These are phyloP conservation scores for Xylaria sp. DNA, from an alignment of 2,329 filamentous ascomycete genomes.

Conservation along the genomic window DNA sequence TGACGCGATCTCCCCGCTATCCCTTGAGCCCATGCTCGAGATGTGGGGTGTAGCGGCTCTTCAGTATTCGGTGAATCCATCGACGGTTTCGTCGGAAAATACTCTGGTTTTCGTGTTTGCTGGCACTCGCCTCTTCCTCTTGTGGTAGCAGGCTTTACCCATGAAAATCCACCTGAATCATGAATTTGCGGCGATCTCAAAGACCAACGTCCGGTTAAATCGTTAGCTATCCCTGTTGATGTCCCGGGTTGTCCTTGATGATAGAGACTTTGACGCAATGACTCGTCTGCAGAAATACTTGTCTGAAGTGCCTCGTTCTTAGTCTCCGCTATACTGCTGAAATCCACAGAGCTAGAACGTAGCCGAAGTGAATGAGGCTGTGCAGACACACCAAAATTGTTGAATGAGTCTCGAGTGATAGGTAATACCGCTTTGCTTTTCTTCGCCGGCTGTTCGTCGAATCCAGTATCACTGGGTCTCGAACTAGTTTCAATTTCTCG, in stretches of 20 bases:
- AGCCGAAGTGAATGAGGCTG: neutral
- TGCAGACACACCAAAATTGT: neutral
- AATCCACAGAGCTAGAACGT: neutral
- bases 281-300: neutral
- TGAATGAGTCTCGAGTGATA: neutral
- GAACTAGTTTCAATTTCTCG: neutral
- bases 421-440: neutral
- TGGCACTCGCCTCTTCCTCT: neutral
- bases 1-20: constrained; percentile 26
- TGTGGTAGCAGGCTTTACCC: neutral
- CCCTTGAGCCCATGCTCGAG: constrained; percentile 25
- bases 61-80: constrained; percentile 1
- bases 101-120: neutral
- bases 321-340: neutral
- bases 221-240: neutral
- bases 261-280: neutral
- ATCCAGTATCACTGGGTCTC: neutral
- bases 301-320: constrained; percentile 15
- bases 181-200: neutral
- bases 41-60: constrained; percentile 27
- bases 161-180: neutral
- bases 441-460: neutral
- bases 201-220: neutral
- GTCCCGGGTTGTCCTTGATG: neutral
- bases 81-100: neutral